Evolutionary conservation across 1,139 yeast genomes (phyloP).

Genomic region (Scheffersomyces titani): DNA sequence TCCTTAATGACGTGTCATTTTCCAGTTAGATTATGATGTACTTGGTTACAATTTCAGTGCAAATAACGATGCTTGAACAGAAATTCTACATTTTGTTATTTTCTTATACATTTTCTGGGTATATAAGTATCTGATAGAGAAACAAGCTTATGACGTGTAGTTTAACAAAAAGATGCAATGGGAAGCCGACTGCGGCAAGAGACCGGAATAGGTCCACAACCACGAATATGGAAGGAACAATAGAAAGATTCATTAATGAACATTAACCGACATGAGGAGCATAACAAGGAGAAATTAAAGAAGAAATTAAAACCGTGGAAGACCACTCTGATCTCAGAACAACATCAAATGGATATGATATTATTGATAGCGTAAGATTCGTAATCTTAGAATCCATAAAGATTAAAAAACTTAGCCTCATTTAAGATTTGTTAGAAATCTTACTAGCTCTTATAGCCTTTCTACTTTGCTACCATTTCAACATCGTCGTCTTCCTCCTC

Average conservation of each 20-base stretch:
- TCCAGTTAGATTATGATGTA: too few relatives aligned
- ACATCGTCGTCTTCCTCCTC: conserved; percentile 51
- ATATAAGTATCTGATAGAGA: neutral
- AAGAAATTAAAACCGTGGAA: neutral
- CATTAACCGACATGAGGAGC: neutral
- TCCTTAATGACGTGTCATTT: too few relatives aligned
- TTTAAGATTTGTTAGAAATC: neutral
- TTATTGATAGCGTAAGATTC: neutral
- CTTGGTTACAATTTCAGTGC: too few relatives aligned
- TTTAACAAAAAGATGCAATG: neutral
- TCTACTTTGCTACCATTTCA: conserved; percentile 33
- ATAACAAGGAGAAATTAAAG: neutral
- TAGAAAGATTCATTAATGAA: neutral
- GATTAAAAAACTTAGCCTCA: neutral
- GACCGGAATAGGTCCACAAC: neutral
- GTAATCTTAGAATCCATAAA: neutral
- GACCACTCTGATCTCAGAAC: neutral
- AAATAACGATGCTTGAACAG: too few relatives aligned
- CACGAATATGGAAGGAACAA: neutral
- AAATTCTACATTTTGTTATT: neutral
- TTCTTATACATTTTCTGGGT: neutral
- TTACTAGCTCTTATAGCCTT: neutral
- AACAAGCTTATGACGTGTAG: neutral
- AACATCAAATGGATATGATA: neutral
- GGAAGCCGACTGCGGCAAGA: neutral